Evolutionary conservation across 257 asterid species (phyloP), one percentile per base, ranked within the genome.

Genomic region (Ligustrum vulgare): DNA sequence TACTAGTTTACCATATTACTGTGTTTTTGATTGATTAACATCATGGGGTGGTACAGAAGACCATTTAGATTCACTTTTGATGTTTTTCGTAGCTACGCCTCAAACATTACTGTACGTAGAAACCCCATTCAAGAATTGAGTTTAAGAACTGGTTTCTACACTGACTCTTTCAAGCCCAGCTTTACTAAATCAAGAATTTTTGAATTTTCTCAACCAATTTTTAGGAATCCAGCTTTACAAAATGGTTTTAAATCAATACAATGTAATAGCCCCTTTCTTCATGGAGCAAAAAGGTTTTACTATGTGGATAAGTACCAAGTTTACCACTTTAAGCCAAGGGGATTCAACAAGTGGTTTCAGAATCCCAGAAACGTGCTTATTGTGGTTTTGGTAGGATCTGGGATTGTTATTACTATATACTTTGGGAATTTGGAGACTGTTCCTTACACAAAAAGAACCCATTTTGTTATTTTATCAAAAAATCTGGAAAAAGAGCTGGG

Each of bases 371-470:
- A 64, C 43, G 77, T 81, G 23, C 69, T 84, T 4, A 37, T 79
- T 22, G 82, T 78, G 23, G 80, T 84, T 71, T 41, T 90, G 77
- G 71, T 95, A 5, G 88, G 94, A 72, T 83, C 96, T 6, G 99
- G 99, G 41, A 66, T 86, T 80, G 92, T 79, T 15, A 74, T 93
- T 22, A 81, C 96, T 51, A 78, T 93, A 0, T 95, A 93, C 65
- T 80, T 82, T 35, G 99, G 99, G 80, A 86, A 95, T 85, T 78
- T 85, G 72, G 97, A 95, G 82, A 86, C 97, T 22, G 89, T 93
- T 51, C 99, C 99, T 33, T 87, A 86, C 65, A 88, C 98, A 0
- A 95, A 95, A 45, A 77, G 99, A 68, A 91, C 89, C 71, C 99
- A 95, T 86, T 89, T 95, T 20, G 98, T 95, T 80, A 80, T 95